These are phyloP conservation scores for Zymoseptoria tritici DNA, from an alignment of 2,329 filamentous ascomycete species.

Conservation along the genomic window DNA sequence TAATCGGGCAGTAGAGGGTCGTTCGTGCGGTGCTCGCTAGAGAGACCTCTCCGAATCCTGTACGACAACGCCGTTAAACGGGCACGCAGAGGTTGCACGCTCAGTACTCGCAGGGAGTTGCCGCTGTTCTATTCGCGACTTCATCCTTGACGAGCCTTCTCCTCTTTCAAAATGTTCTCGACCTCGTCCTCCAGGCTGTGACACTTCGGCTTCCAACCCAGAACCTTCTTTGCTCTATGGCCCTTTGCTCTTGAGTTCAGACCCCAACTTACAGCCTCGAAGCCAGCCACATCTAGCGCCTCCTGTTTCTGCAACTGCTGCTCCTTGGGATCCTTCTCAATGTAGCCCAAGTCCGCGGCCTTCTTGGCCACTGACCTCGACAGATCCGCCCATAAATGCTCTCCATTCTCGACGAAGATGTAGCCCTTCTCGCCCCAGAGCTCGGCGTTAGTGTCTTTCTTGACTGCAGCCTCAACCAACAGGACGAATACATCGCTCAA, in stretches of 20 bases:
- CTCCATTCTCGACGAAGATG: slow-evolving; percentile 58
- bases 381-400: slow-evolving; percentile 49
- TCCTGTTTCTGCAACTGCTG: slow-evolving; percentile 46
- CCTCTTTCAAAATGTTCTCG: slow-evolving; percentile 25
- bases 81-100: too few species aligned
- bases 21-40: too few species aligned
- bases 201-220: slow-evolving; percentile 53
- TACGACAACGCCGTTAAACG: too few species aligned
- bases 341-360: slow-evolving; percentile 38
- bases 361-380: slow-evolving; percentile 12
- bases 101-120: too few species aligned
- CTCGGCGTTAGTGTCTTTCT: slow-evolving; percentile 30
- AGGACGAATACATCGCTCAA: slow-evolving; percentile 48
- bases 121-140: not conserved
- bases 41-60: too few species aligned
- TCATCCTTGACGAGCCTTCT: slow-evolving; percentile 21
- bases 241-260: slow-evolving; percentile 53
- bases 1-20: too few species aligned
- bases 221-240: slow-evolving; percentile 47
- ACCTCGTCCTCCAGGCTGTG: slow-evolving; percentile 22
- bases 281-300: slow-evolving; percentile 40
- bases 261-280: slow-evolving; percentile 51
- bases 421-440: slow-evolving; percentile 58
- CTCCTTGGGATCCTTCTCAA: slow-evolving; percentile 44
- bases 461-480: slow-evolving; percentile 34